phyloP scores from a whole-genome alignment of 2,329 filamentous ascomycete species.

The Podosphaera leucotricha region DNA sequence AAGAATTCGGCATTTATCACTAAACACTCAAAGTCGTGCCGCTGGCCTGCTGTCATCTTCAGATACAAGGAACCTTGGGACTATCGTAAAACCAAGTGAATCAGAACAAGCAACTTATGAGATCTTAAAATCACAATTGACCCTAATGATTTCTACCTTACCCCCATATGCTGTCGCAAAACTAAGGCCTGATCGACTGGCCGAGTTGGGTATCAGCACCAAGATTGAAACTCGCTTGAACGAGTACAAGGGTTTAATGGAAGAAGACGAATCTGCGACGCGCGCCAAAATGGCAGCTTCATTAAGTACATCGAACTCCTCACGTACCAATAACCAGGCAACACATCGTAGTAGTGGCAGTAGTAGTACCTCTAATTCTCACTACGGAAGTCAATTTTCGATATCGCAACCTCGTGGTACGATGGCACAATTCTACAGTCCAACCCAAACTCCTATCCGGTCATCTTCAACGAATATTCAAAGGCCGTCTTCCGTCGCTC shows the following conservation, averaged over 20 bases:
- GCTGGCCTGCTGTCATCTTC: slow-evolving; percentile 41
- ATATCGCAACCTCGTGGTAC: slow-evolving; percentile 8
- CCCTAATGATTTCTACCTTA: slow-evolving; percentile 25
- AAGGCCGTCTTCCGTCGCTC: slow-evolving; percentile 11
- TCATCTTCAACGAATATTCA: slow-evolving; percentile 10
- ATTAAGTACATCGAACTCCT: slow-evolving; percentile 6
- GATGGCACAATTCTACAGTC: slow-evolving; percentile 10
- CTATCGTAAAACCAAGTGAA: slow-evolving; percentile 38
- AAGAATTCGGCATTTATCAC: slow-evolving; percentile 48
- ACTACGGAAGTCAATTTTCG: slow-evolving; percentile 16
- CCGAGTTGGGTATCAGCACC: slow-evolving; percentile 27
- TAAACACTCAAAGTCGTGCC: slow-evolving; percentile 37
- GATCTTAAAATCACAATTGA: slow-evolving; percentile 26
- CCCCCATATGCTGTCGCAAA: slow-evolving; percentile 34
- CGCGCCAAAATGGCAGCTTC: slow-evolving; percentile 12
- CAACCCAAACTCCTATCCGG: slow-evolving; percentile 12
- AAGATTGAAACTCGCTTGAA: slow-evolving; percentile 24
- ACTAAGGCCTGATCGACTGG: slow-evolving; percentile 28
- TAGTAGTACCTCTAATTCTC: slow-evolving; percentile 2
- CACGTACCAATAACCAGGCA: slow-evolving; percentile 7
- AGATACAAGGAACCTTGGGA: slow-evolving; percentile 28
- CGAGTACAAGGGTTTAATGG: slow-evolving; percentile 27
- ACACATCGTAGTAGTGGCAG: slow-evolving; percentile 10
- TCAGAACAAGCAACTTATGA: slow-evolving; percentile 28
- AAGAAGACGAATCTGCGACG: slow-evolving; percentile 23